phyloP scores from a whole-genome alignment of 106 monocot species.

The Platanthera guangdongensis region DNA sequence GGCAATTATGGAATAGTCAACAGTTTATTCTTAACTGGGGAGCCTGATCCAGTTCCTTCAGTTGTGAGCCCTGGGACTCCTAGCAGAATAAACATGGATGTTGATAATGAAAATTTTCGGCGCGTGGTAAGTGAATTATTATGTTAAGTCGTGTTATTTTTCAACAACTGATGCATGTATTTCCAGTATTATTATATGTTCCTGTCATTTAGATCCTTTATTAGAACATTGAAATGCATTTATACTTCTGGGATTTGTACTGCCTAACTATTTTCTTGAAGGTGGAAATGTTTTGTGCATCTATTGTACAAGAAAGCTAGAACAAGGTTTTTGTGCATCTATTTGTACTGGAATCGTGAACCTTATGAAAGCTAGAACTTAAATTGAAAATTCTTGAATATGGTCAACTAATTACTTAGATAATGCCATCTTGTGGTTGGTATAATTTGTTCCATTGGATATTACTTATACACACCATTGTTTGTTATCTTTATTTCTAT shows the following conservation, averaged over 20 bases:
- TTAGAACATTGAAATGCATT: neutral
- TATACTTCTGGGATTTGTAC: neutral
- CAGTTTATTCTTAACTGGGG: conserved; percentile 36
- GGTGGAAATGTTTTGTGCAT: neutral
- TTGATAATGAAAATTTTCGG: conserved; percentile 46
- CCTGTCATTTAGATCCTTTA: neutral
- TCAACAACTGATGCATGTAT: neutral
- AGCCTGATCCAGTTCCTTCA: conserved; percentile 29
- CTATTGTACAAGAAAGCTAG: neutral
- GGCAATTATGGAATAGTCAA: conserved; percentile 65
- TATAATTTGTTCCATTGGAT: no score
- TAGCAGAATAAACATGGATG: conserved; percentile 47
- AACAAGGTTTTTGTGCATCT: no score
- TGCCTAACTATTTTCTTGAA: neutral
- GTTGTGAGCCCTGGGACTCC: conserved; percentile 23
- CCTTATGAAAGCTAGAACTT: neutral
- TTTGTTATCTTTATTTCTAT: no score
- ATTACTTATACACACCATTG: no score
- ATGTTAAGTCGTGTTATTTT: neutral
- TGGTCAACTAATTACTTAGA: neutral
- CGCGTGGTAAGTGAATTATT: conserved; percentile 21
- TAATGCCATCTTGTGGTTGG: neutral
- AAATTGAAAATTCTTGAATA: neutral
- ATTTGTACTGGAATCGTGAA: no score
- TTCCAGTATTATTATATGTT: neutral